Evolutionary conservation across 2,329 filamentous ascomycete species (phyloP).

Genomic region (Cladobotryum protrusum): DNA sequence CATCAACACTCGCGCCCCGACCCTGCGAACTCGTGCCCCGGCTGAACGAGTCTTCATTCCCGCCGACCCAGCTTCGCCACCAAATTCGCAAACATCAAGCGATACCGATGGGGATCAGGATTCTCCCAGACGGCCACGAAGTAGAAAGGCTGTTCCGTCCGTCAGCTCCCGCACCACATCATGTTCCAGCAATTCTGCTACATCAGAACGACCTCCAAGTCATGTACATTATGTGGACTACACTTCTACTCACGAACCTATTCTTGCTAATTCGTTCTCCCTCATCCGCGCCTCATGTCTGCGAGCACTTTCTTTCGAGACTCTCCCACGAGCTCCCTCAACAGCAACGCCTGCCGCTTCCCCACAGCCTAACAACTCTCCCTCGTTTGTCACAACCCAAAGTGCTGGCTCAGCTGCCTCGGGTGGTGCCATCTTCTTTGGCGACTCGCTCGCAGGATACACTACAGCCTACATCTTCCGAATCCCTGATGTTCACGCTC

Average conservation of each 20-base stretch:
- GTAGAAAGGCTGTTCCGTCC: conserved; percentile 39
- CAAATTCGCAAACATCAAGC: conserved; percentile 46
- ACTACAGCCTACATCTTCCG: conserved; percentile 67
- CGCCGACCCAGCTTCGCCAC: conserved; percentile 42
- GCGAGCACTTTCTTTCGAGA: conserved; percentile 61
- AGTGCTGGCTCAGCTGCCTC: conserved; percentile 49
- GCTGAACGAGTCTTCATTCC: conserved; percentile 52
- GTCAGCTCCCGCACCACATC: conserved; percentile 40
- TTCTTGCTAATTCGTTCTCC: conserved; percentile 57
- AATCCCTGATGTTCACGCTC: conserved; percentile 60
- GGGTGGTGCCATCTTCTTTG: conserved; percentile 63
- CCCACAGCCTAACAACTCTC: conserved; percentile 31
- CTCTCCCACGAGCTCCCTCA: conserved; percentile 50
- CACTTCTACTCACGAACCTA: conserved; percentile 61
- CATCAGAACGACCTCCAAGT: conserved; percentile 37
- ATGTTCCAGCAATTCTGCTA: conserved; percentile 48
- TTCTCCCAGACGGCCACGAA: conserved; percentile 29
- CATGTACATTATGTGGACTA: conserved; percentile 63
- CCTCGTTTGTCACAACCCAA: conserved; percentile 50
- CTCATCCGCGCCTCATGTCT: conserved; percentile 60
- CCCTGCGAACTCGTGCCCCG: conserved; percentile 53
- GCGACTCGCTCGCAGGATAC: conserved; percentile 58
- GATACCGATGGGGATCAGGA: conserved; percentile 49
- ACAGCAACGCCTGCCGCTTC: conserved; percentile 34
- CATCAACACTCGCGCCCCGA: conserved; percentile 44